A percentile compares a stretch with the other conserved stretches of the same genome.
Conservation (phyloP, 169 alveolate species). For the Cryptosporidium ubiquitum region DNA sequence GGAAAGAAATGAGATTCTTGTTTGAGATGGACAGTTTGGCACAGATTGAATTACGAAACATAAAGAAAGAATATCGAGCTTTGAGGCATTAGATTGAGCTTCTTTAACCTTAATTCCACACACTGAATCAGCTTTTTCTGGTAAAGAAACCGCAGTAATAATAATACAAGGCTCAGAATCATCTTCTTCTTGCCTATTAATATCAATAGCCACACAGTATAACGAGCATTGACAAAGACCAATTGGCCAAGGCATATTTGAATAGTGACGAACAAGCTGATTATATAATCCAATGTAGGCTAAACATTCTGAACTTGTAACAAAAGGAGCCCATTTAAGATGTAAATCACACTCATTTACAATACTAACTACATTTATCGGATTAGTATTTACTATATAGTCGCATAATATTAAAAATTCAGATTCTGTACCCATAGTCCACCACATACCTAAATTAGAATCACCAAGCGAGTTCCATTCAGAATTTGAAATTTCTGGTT, state of each 20-base stretch:
- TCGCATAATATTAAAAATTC: constrained; percentile 56
- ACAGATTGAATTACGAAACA: constrained; percentile 65
- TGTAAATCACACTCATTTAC: constrained; percentile 70
- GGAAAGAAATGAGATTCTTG: constrained; percentile 65
- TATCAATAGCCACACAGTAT: constrained; percentile 70
- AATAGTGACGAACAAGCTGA: constrained; percentile 63
- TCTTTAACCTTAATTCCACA: constrained; percentile 70
- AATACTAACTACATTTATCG: constrained; percentile 49
- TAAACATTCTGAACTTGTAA: constrained; percentile 67
- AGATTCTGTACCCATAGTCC: constrained; percentile 62
- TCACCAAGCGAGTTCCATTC: constrained; percentile 71
- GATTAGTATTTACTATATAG: constrained; percentile 45
- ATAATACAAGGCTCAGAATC: constrained; percentile 40
- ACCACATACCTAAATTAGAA: constrained; percentile 71
- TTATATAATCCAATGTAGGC: constrained; percentile 58
- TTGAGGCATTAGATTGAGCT: constrained; percentile 42
- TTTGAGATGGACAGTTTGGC: constrained; percentile 21
- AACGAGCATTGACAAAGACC: constrained; percentile 69
- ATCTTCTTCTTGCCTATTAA: constrained; percentile 2
- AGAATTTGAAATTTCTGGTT: neutral
- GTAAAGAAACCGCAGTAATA: constrained; percentile 66
- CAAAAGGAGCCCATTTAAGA: constrained; percentile 71
- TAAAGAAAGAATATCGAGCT: constrained; percentile 56
- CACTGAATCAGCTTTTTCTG: constrained; percentile 64
- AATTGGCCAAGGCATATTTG: constrained; percentile 72